These are phyloP conservation scores for Podaxis rugospora DNA, from an alignment of 768 basidiomycete species.

Conservation along the genomic window DNA sequence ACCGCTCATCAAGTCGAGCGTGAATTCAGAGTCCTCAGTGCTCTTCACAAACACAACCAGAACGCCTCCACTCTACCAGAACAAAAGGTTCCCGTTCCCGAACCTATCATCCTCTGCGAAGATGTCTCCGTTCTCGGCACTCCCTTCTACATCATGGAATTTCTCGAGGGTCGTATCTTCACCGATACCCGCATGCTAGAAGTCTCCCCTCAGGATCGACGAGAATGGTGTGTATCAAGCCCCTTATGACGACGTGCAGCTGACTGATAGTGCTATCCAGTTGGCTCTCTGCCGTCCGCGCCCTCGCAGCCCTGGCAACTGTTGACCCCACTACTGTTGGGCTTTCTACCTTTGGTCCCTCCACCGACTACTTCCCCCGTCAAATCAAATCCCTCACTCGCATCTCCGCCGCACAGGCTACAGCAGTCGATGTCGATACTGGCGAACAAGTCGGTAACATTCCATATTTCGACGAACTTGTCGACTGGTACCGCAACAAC, in stretches of 20 bases:
- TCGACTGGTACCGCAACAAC: constrained; percentile 71
- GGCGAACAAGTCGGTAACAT: constrained; percentile 60
- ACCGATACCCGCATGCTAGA: constrained; percentile 78
- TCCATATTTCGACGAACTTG: constrained; percentile 67
- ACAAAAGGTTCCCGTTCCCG: constrained; percentile 75
- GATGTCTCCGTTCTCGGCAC: constrained; percentile 78
- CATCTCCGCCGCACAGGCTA: constrained; percentile 77
- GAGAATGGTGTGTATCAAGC: constrained; percentile 52
- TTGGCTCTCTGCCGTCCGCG: constrained; percentile 73
- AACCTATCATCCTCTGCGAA: constrained; percentile 79
- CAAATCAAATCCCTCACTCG: constrained; percentile 88
- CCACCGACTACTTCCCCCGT: constrained; percentile 83
- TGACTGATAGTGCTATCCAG: constrained; percentile 30
- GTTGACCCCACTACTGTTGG: constrained; percentile 65
- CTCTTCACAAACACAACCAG: constrained; percentile 73
- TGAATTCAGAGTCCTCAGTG: constrained; percentile 78
- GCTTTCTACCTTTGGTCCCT: constrained; percentile 65
- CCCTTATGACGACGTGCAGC: neutral
- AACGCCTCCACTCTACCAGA: constrained; percentile 43
- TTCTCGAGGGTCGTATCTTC: constrained; percentile 90
- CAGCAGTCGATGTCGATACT: constrained; percentile 62
- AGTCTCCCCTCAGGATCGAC: constrained; percentile 53
- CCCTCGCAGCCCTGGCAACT: constrained; percentile 63
- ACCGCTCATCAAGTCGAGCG: constrained; percentile 97
- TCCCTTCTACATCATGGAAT: constrained; percentile 96